phyloP scores from a whole-genome alignment of 139 green algal species.

The Ettlia oleoabundans region DNA sequence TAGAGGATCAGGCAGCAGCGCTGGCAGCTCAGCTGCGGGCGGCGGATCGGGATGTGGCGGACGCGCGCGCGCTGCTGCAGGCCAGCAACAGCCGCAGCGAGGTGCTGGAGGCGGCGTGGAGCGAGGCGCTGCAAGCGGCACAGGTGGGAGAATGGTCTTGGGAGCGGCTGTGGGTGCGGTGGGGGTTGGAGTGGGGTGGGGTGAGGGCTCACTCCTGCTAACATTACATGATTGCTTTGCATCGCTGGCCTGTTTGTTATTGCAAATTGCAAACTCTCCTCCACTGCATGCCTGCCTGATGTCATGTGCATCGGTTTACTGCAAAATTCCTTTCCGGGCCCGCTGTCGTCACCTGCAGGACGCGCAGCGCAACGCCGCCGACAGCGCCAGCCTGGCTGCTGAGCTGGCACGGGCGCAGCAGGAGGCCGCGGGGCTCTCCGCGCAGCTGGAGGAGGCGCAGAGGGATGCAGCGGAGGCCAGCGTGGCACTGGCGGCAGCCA shows the following conservation, averaged over 20 bases:
- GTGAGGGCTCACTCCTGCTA: no score
- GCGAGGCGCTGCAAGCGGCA: neutral
- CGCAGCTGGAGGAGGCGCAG: neutral
- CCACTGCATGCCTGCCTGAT: neutral
- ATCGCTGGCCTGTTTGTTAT: neutral
- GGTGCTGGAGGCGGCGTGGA: slow-evolving; percentile 4
- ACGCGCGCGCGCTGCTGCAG: slow-evolving; percentile 1
- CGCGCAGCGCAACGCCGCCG: neutral
- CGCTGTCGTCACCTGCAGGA: neutral
- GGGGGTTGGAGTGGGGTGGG: no score
- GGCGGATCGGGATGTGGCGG: neutral
- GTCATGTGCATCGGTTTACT: neutral
- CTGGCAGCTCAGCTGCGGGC: neutral
- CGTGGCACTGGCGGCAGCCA: neutral
- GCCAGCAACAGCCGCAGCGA: neutral
- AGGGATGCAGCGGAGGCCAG: neutral
- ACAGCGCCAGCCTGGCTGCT: neutral
- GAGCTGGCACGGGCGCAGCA: neutral
- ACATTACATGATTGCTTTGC: no score
- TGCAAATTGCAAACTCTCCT: neutral
- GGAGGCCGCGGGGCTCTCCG: neutral
- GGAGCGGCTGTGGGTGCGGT: neutral
- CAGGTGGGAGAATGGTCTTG: neutral
- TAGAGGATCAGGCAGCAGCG: neutral
- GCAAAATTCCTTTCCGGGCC: neutral